A percentile compares a stretch with the other conserved stretches of the same genome.
Evolutionary conservation across 108 stramenopile genomes (phyloP).

Genomic region (Nannochloropsis granulata): DNA sequence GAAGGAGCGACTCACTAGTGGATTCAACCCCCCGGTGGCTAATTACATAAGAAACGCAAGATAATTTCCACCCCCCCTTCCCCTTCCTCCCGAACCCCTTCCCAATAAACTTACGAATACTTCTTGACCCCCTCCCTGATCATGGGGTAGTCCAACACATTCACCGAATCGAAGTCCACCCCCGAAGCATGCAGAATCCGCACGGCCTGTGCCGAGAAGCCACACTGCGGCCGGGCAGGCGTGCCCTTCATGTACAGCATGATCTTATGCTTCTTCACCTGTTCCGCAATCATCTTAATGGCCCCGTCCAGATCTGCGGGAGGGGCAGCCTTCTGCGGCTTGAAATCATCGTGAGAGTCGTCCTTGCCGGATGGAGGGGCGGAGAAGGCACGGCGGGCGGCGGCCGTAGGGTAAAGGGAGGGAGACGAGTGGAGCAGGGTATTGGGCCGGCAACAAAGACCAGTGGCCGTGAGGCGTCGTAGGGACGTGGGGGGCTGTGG

Average conservation of each 20-base stretch:
- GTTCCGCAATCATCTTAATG: slow-evolving; percentile 22
- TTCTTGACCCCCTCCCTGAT: slow-evolving; percentile 90
- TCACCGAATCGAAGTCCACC: slow-evolving; percentile 80
- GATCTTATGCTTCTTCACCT: slow-evolving; percentile 40
- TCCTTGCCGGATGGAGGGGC: neutral
- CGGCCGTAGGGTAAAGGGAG: neutral
- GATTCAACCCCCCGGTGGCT: no score
- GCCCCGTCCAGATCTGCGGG: slow-evolving; percentile 23
- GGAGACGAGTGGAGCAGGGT: no score
- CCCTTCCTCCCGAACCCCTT: neutral
- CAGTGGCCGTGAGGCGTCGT: neutral
- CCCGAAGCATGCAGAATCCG: slow-evolving; percentile 65
- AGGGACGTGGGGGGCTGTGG: neutral
- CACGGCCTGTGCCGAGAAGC: slow-evolving; percentile 79
- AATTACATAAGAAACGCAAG: no score
- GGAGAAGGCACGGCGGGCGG: neutral
- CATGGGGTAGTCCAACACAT: slow-evolving; percentile 88
- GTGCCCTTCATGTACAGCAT: slow-evolving; percentile 99
- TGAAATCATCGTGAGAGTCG: slow-evolving; percentile 47
- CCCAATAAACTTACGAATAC: slow-evolving; percentile 24
- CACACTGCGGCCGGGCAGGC: slow-evolving; percentile 83
- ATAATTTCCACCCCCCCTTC: no score
- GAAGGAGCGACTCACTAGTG: no score
- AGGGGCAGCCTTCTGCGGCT: slow-evolving; percentile 39
- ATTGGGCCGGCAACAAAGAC: no score